These are phyloP conservation scores for Diutina rugosa DNA, from an alignment of 1,139 yeast species.

Conservation along the genomic window DNA sequence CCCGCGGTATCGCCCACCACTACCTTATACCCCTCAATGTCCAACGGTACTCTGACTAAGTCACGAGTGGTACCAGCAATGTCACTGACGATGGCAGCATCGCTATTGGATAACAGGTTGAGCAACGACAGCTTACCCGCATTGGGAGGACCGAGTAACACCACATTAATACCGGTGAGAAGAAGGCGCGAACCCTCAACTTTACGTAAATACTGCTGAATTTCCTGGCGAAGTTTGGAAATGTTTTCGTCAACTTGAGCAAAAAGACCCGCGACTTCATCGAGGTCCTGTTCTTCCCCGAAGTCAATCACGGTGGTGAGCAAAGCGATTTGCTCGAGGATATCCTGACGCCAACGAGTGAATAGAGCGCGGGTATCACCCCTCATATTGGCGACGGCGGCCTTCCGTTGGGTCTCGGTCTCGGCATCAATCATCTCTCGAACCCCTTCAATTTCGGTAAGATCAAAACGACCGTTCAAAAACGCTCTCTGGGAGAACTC, in stretches of 20 bases:
- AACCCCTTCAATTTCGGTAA: constrained; percentile 86
- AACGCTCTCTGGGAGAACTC: constrained; percentile 85
- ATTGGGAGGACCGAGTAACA: constrained; percentile 84
- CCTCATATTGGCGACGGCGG: constrained; percentile 60
- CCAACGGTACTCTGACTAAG: constrained; percentile 67
- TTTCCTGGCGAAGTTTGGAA: constrained; percentile 23
- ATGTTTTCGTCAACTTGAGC: constrained; percentile 35
- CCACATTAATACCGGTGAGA: constrained; percentile 59
- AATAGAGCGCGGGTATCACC: constrained; percentile 53
- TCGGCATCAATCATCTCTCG: constrained; percentile 88
- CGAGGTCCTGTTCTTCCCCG: constrained; percentile 88
- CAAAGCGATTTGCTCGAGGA: constrained; percentile 58
- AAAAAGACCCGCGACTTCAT: constrained; percentile 41
- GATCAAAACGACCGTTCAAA: constrained; percentile 49
- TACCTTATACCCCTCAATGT: constrained; percentile 75
- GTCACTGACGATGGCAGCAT: constrained; percentile 84
- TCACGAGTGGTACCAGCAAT: constrained; percentile 95
- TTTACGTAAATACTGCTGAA: constrained; percentile 34
- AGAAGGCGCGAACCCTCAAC: constrained; percentile 53
- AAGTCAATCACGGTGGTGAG: constrained; percentile 86
- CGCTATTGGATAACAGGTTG: constrained; percentile 60
- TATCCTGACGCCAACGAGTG: constrained; percentile 49
- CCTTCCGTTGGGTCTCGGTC: constrained; percentile 74
- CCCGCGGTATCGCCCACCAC: constrained; percentile 93
- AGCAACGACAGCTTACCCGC: constrained; percentile 90